Conservation (phyloP, 169 alveolate species). For the Babesia bigemina region DNA sequence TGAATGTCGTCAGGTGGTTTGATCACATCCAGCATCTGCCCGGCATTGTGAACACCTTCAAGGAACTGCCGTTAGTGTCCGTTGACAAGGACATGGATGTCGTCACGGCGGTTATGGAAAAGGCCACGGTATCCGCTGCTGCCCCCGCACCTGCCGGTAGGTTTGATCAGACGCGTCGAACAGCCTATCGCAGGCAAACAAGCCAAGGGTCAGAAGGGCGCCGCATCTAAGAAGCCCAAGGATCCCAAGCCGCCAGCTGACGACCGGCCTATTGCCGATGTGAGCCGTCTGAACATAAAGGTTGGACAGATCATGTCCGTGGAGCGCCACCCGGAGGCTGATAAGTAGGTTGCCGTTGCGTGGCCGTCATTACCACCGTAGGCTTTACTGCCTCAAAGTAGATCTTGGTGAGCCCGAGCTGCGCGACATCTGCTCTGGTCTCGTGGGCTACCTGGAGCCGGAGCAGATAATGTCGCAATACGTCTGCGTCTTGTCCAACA, state of each 20-base stretch:
- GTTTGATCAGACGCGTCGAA: not conserved
- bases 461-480: constrained; percentile 76
- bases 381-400: constrained; percentile 74
- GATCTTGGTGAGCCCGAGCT: constrained; percentile 74
- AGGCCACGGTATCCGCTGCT: constrained; percentile 15
- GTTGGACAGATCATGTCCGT: constrained; percentile 74
- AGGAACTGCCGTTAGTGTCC: constrained; percentile 38
- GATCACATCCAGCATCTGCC: constrained; percentile 71
- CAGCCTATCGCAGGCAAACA: constrained; percentile 19
- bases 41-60: constrained; percentile 58
- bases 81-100: constrained; percentile 37
- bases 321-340: constrained; percentile 80
- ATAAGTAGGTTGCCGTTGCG: constrained; percentile 31
- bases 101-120: constrained; percentile 46
- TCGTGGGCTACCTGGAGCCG: constrained; percentile 72
- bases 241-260: constrained; percentile 50
- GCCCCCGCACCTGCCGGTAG: constrained; percentile 30
- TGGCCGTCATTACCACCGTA: not conserved
- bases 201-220: constrained; percentile 26
- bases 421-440: constrained; percentile 81
- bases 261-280: constrained; percentile 71
- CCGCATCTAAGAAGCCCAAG: constrained; percentile 42
- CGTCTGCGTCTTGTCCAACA: constrained; percentile 81
- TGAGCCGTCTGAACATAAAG: constrained; percentile 66
- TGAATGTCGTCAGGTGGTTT: constrained; percentile 68